Conservation (phyloP, 2,329 filamentous ascomycete genomes). For the Gaeumannomyces tritici region DNA sequence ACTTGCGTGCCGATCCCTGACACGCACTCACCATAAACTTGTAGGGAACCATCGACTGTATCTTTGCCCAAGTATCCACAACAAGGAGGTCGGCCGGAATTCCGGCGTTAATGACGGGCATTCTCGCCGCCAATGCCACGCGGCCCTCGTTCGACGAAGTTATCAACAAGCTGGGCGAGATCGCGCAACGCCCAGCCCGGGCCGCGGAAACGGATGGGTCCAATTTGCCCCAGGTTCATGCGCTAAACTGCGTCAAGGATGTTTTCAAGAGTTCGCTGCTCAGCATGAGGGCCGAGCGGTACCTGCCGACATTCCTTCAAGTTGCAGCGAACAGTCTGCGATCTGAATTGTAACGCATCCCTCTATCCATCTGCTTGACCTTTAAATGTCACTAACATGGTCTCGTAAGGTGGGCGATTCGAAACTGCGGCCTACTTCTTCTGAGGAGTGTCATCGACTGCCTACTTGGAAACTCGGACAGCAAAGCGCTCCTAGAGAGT, state of each 20-base stretch:
- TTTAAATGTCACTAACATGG: neutral
- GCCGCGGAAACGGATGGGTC: constrained; percentile 50
- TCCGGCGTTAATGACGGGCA: constrained; percentile 74
- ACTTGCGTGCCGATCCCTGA: constrained; percentile 3
- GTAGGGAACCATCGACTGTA: constrained; percentile 58
- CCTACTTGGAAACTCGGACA: constrained; percentile 67
- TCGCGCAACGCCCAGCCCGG: constrained; percentile 44
- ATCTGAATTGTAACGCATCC: constrained; percentile 56
- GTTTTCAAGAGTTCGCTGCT: constrained; percentile 79
- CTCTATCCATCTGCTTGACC: neutral
- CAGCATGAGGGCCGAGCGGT: constrained; percentile 60
- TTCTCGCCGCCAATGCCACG: constrained; percentile 57
- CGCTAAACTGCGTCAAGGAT: constrained; percentile 86
- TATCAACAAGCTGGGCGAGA: constrained; percentile 51
- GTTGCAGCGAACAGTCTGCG: constrained; percentile 74
- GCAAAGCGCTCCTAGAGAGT: constrained; percentile 49
- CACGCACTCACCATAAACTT: neutral
- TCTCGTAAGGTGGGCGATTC: constrained; percentile 68
- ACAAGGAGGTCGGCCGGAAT: constrained; percentile 89
- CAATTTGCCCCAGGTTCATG: constrained; percentile 83
- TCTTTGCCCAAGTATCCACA: constrained; percentile 67
- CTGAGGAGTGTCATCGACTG: constrained; percentile 77
- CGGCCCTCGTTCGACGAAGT: constrained; percentile 54
- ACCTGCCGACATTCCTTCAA: constrained; percentile 63
- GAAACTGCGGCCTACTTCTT: constrained; percentile 86